phyloP scores from a whole-genome alignment of 768 basidiomycete species.

The Paxillus ammoniavirescens region DNA sequence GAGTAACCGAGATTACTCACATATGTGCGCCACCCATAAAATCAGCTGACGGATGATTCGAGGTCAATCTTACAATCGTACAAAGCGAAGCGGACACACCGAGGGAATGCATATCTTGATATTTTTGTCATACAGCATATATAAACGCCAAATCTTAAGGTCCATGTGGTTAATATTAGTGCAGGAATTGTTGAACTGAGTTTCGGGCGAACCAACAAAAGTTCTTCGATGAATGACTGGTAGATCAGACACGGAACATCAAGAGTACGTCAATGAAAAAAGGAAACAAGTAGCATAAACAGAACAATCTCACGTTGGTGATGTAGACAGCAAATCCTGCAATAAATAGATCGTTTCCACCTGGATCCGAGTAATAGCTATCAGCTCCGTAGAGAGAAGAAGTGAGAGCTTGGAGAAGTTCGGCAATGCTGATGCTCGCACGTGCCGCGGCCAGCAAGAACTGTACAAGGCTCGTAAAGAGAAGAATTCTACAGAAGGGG shows the following conservation, averaged over 20 bases:
- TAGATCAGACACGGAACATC: not conserved
- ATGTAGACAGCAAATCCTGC: conserved; percentile 14
- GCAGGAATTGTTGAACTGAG: not conserved
- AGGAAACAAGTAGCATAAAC: not conserved
- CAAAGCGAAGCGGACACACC: conserved; percentile 3
- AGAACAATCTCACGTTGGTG: conserved; percentile 8
- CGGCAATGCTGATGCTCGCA: conserved; percentile 7
- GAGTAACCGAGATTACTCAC: conserved; percentile 3
- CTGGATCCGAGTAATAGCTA: not conserved
- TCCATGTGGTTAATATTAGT: not conserved
- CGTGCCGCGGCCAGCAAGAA: conserved; percentile 17
- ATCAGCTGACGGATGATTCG: conserved; percentile 4
- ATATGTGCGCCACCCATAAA: conserved; percentile 15
- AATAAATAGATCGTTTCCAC: conserved; percentile 6
- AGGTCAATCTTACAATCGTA: not conserved
- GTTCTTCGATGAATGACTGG: conserved; percentile 13
- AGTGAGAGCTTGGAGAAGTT: conserved; percentile 6
- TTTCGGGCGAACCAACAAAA: conserved; percentile 17
- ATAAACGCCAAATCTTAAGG: conserved; percentile 25
- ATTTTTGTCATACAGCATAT: conserved; percentile 13
- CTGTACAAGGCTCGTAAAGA: conserved; percentile 11
- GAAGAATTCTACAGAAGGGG: conserved; percentile 2
- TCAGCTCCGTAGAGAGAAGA: conserved; percentile 2
- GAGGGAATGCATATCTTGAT: conserved; percentile 15
- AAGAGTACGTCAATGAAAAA: not conserved